These are phyloP conservation scores for Aspergillus spinulosporus DNA, from an alignment of 2,329 filamentous ascomycete genomes.

Conservation along the genomic window DNA sequence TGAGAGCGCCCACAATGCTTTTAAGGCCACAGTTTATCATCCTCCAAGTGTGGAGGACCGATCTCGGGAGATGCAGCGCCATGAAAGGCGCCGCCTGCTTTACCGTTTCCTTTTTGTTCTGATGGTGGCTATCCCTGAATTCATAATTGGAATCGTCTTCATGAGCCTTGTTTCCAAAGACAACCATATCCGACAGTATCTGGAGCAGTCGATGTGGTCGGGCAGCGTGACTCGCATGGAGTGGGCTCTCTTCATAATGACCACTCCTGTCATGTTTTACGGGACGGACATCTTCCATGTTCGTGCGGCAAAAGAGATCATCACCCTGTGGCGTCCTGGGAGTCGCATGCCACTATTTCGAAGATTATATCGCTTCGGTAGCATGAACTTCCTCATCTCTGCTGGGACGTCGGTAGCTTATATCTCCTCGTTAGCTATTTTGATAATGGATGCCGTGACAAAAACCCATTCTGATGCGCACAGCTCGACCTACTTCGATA, in stretches of 20 bases:
- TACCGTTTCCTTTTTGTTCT: conserved; percentile 70
- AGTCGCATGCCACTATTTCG: conserved; percentile 72
- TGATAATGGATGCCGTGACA: conserved; percentile 59
- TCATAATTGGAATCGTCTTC: conserved; percentile 84
- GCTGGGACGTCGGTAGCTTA: conserved; percentile 87
- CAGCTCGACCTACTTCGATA: conserved; percentile 78
- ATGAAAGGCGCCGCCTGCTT: conserved; percentile 68
- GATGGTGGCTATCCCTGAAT: conserved; percentile 73
- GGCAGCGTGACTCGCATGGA: conserved; percentile 73
- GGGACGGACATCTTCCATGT: conserved; percentile 82
- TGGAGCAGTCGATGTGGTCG: conserved; percentile 70
- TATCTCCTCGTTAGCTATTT: conserved; percentile 74
- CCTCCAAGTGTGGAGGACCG: conserved; percentile 81
- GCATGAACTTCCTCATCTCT: conserved; percentile 93
- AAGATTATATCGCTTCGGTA: conserved; percentile 88
- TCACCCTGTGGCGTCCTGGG: conserved; percentile 71
- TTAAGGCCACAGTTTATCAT: conserved; percentile 71
- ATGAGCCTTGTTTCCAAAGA: conserved; percentile 73
- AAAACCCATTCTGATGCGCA: conserved; percentile 48
- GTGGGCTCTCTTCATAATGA: conserved; percentile 75
- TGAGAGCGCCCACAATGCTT: conserved; percentile 62
- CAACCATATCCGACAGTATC: conserved; percentile 60
- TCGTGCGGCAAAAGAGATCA: conserved; percentile 75
- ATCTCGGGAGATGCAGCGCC: conserved; percentile 68
- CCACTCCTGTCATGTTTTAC: conserved; percentile 84